Evolutionary conservation across 345 rosid genomes (phyloP), one percentile per base, ranked within the genome.

Genomic region (Populus tremula): DNA sequence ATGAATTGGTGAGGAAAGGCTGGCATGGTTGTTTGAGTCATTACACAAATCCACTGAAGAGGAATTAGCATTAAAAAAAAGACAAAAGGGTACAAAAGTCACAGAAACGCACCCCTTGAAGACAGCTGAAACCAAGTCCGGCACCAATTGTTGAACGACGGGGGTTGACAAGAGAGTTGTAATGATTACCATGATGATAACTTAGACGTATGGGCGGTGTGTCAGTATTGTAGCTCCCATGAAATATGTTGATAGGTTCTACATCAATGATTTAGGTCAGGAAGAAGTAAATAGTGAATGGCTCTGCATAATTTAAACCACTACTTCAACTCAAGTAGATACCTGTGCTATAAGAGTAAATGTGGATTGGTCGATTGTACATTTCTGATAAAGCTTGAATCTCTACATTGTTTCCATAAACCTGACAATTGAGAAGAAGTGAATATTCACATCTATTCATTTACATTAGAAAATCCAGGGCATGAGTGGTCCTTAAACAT

Each of bases 181-280:
- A 96, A 85, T 96, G 99, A 79, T 94, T 96, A 71, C 98, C 94
- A 54, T 94, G 96, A 88, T 94, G 99, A 84, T 82, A 96, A 63
- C 98, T 96, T 61, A 96, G 87, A 78, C 93, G 87, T 63, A 96
- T 82, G n/a, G 98, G 99, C 54, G 98, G 99, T 7, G 80, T 82
- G 80, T 96, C 99, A 1, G 97, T 92, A 56, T 85, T 86, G 87
- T 96, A 96, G 88, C 84, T 92, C 73, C 98, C 93, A 79, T 94
- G 99, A 82, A 94, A 96, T 78, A 85, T 96, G 88, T 96, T 94
- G 85, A 94, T 94, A 64, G 99, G 98, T 71, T 96, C 98, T 94
- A 87, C 77, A 85, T 23, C 36, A 71, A 38, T 21, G 35, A 77
- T 50, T 72, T 69, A 29, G 21, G 27, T 61, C 62, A 72, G 79